Base-by-base conservation (phyloP, 208 protist species). In the Leishmania martiniquensis region DNA sequence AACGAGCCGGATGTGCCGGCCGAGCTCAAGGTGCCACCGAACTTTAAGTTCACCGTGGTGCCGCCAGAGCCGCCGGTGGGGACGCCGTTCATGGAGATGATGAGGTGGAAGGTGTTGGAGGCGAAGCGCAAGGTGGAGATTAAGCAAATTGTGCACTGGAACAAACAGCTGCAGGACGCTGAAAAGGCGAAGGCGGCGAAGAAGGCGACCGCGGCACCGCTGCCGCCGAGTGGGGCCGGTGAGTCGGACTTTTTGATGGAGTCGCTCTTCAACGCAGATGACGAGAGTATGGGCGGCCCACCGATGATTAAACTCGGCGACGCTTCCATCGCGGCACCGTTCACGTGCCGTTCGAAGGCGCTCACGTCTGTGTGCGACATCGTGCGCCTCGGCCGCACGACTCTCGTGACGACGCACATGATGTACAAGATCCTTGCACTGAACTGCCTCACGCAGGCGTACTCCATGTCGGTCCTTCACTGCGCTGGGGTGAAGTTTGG, bases 361-460 rank as follows among this genome's bases (percentile, higher is more conserved):
- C 92, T 98, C 34, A 94, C 88, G 70, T 94, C 92, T 25, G 90
- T 96, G 13, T 95, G 88, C 68, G 91, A 99, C 83, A 98, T 99
- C 76, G 91, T 99, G 29, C 94, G 98, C 20, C 98, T 99, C 69
- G 99, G 98, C 45, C 90, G 99, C 71, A 99, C 94, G 65, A 99
- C 99, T 45, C 93, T 99, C 2, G 97, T 99, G 13, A 99, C 98
- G 15, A 99, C 98, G 45, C 89, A 99, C 70, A 98, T 99, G 93
- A 99, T 99, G 97, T 99, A 99, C 91, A 99, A 98, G 80, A 99
- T 99, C 69, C 93, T 99, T 20, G 99, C 99, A 10, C 92, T 99
- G 25, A 99, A 99, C 85, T 99, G 97, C 81, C 92, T 99, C 20
- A 97, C 98, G 72, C 92, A 87, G 34, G 98, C 98, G 0, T 99